Evolutionary conservation across 2,329 filamentous ascomycete species (phyloP).

Genomic region (Mycosphaerella sp.): DNA sequence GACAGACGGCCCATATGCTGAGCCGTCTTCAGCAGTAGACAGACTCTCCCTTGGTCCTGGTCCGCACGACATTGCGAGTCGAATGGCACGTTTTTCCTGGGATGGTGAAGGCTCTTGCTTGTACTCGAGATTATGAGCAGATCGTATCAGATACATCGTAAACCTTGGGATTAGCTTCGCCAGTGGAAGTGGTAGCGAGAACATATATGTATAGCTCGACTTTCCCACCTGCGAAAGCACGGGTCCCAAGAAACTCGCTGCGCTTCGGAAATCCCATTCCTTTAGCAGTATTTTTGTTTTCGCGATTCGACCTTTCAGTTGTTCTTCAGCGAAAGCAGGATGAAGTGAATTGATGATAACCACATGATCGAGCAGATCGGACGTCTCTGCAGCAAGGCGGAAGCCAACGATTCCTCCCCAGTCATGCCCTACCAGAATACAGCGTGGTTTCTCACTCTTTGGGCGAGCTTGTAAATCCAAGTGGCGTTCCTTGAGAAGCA

Average conservation of each 20-base stretch:
- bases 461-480: slow-evolving; percentile 9
- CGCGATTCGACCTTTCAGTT: slow-evolving; percentile 9
- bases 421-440: slow-evolving; percentile 43
- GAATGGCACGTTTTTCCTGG: slow-evolving; percentile 8
- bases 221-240: slow-evolving; percentile 44
- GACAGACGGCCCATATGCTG: slow-evolving; percentile 40
- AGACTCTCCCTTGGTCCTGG: slow-evolving; percentile 44
- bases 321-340: slow-evolving; percentile 15
- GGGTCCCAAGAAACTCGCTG: slow-evolving; percentile 23
- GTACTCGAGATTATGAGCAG: slow-evolving; percentile 21
- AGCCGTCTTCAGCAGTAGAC: slow-evolving; percentile 29
- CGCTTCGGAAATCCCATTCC: slow-evolving; percentile 7
- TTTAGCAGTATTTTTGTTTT: slow-evolving; percentile 9
- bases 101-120: slow-evolving; percentile 7
- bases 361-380: slow-evolving; percentile 50
- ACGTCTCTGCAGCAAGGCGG: slow-evolving; percentile 54
- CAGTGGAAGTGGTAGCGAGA: slow-evolving; percentile 19
- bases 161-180: slow-evolving; percentile 32
- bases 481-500: slow-evolving; percentile 46
- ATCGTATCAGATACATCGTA: slow-evolving; percentile 43
- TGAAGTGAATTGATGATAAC: slow-evolving; percentile 50
- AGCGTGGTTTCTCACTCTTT: slow-evolving; percentile 23
- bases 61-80: slow-evolving; percentile 48
- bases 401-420: slow-evolving; percentile 47
- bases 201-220: slow-evolving; percentile 43